Base-by-base conservation (phyloP, 257 asterid species). In the Solanum chilense region DNA sequence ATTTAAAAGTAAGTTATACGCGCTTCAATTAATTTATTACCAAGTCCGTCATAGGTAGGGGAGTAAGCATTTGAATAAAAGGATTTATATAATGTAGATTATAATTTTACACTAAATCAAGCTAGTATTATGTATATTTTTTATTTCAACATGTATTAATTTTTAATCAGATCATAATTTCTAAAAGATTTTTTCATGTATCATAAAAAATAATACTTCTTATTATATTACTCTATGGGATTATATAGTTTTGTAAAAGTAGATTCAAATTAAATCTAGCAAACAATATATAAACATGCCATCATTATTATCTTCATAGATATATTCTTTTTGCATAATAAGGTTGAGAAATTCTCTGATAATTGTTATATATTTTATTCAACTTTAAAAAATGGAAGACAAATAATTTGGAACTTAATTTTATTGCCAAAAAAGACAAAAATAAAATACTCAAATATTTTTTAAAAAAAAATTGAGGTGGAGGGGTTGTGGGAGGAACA, bases 401-500 rank as follows among this genome's bases (percentile, higher is more conserved):
- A 45, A 27, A 45, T 9, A 5, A 81, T 81, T 81, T 49, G 69
- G 25, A 81, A 47, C 9, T 45, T 76, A 42, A 41, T 41, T 41
- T 75, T 39, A 75, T 75, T 58, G 15, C 35, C 82, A 23, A 75
- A 41, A 75, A 75, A 41, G 58, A 41, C 84, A 78, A 47, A 80
- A 47, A 29, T 12, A 18, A 80, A 78, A 47, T 16, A 23, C 85
- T 49, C 29, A 49, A 27, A 29, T 64, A 69, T 45, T 78, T 62
- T n/a, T n/a, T n/a, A 37, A 37, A 0, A 37, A 5, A 5, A 9
- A 80, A 31, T 29, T 41, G 29, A 29, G 68, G 23, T 80, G 84
- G 68, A 64, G 42, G 29, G 44, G 42, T 86, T 56, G 62, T 86
- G 91, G 64, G 56, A 88, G 68, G 87, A 88, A 90, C 96, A 92